These are phyloP conservation scores for Truncatella angustata DNA, from an alignment of 2,329 filamentous ascomycete species.

Conservation along the genomic window DNA sequence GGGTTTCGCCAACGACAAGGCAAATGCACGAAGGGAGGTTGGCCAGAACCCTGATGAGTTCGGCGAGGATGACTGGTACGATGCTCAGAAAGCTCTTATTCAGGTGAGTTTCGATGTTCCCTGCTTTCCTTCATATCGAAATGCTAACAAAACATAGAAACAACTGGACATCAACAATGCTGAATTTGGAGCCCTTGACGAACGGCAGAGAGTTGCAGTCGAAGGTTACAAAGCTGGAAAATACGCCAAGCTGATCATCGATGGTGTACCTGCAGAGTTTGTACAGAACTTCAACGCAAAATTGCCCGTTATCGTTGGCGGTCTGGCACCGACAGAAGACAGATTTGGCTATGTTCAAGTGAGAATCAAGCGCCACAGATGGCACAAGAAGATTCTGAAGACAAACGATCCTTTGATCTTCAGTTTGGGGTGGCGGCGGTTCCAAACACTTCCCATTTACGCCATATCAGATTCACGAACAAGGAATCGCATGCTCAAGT, in stretches of 20 bases:
- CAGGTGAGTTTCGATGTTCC: constrained; percentile 79
- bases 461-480: constrained; percentile 92
- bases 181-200: constrained; percentile 86
- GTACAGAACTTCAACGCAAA: constrained; percentile 76
- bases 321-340: constrained; percentile 90
- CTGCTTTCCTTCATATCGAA: neutral
- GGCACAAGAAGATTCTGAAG: constrained; percentile 99
- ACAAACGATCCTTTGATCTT: constrained; percentile 97
- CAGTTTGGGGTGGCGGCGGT: constrained; percentile 92
- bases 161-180: constrained; percentile 86
- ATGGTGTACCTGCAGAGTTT: constrained; percentile 89
- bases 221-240: constrained; percentile 91
- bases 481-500: constrained; percentile 96
- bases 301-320: constrained; percentile 83
- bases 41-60: constrained; percentile 70
- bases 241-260: constrained; percentile 87
- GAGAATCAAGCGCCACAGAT: constrained; percentile 93
- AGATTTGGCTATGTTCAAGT: constrained; percentile 94
- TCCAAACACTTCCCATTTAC: constrained; percentile 91
- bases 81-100: constrained; percentile 89
- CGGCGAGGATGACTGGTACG: constrained; percentile 98
- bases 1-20: constrained; percentile 88
- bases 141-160: constrained; percentile 6
- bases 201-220: constrained; percentile 75
- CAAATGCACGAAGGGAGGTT: constrained; percentile 68